Base-by-base conservation (phyloP, 106 monocot species). In the Cymbidium sinense region DNA sequence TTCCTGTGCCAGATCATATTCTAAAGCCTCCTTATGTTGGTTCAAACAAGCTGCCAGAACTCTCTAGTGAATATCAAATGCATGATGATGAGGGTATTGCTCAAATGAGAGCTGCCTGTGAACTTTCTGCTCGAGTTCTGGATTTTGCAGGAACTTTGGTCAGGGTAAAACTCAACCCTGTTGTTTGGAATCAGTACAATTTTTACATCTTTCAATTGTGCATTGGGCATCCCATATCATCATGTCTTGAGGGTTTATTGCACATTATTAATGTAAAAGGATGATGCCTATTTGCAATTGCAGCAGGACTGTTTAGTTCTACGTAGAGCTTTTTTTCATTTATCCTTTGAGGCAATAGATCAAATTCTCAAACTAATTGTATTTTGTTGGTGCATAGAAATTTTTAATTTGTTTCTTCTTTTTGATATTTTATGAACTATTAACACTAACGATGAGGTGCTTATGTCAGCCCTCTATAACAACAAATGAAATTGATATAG, bases 401-500 rank as follows among this genome's bases (percentile, higher is more conserved):
- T 69, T 27, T 39, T 83, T 64, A 43, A n/a, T 70, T 27, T 76
- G 25, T 61, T 61, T 25, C 6, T 61, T 25, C 7, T 61, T n/a
- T 61, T 61, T 11, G 7, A 54, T 50, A 21, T 71, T 51, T 71
- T 29, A 71, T 79, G 35, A 50, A 50, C n/a, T 23, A 34, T 30
- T 70, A 13, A 33, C 61, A 15, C 71, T 34, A 37, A n/a, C 34
- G 58, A 23, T 39, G 7, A 67, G 28, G 31, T 17, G 70, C 21
- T 82, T 61, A 23, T 86, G 78, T 81, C 88, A 98, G 96, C 94
- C 94, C 83, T 91, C 96, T 79, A 78, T 98, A 82, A 98, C 96
- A 70, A 98, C 96, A 77, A 90, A 98, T 79, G 94, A 98, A 88
- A 98, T 98, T 83, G 96, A 98, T 84, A 88, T 82, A 85, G 91